phyloP scores from a whole-genome alignment of 2,329 filamentous ascomycete species.

The Trichoderma gracile region DNA sequence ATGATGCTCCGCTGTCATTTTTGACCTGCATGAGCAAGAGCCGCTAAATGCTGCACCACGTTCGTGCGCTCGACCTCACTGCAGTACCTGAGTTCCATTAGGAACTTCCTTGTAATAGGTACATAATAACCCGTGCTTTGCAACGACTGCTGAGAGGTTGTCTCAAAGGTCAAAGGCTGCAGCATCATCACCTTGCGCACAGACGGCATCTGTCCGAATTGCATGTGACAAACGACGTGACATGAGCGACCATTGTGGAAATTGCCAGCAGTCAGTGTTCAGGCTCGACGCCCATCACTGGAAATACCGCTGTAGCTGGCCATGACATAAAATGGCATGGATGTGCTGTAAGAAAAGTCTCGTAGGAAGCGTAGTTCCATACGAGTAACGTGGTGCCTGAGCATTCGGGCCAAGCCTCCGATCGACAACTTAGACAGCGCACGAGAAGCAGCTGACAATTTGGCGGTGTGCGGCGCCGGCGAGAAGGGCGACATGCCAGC shows the following conservation, averaged over 20 bases:
- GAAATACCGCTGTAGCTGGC: background rate
- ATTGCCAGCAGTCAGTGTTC: no score
- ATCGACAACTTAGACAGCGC: background rate
- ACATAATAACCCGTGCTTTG: no score
- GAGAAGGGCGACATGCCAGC: slow-evolving; percentile 4
- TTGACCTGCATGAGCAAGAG: background rate
- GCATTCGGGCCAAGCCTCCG: background rate
- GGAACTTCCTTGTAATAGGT: background rate
- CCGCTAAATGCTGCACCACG: background rate
- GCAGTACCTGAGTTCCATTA: no score
- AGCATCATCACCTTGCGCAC: no score
- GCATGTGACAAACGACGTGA: no score
- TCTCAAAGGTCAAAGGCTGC: no score
- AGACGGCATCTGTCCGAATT: no score
- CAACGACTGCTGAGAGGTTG: no score
- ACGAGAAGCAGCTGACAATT: background rate
- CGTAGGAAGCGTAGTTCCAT: no score
- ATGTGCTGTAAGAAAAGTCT: no score
- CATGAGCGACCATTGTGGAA: no score
- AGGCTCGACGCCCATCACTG: background rate
- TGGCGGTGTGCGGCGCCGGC: slow-evolving; percentile 15
- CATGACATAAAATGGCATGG: background rate
- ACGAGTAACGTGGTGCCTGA: no score
- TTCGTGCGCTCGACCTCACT: background rate
- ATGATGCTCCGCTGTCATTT: slow-evolving; percentile 6